Base-by-base conservation (phyloP, 78 protist genomes). In the Dictyostelium discoideum region DNA sequence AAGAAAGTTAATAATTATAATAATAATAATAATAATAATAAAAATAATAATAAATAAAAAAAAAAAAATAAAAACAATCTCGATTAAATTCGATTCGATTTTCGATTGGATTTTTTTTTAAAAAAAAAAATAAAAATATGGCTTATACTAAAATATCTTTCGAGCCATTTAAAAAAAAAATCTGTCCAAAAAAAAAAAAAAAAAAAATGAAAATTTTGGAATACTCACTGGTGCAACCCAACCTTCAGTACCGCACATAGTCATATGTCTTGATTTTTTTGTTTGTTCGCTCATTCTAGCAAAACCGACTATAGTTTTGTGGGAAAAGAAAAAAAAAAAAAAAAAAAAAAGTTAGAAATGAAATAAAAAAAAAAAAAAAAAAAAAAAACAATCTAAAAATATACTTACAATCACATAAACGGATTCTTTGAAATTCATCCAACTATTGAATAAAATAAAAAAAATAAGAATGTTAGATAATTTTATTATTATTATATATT, bases 221-320 rank as follows among this genome's bases (percentile, higher is more conserved):
- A 72, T 29, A 77, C 84, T 42, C 42, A 80, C 79, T 18, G 94
- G 94, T 44, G 94, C 94, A 11, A 89, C 94, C 94, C 94, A 89
- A 89, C 94, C 94, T 63, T 89, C 94, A 26, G 94, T 89, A 46
- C 94, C 94, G 82, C 94, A 89, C 94, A 89, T 89, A 1, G 94
- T 89, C 94, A 89, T 89, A 32, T 89, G 94, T 42, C 94, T 39
- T n/a, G 94, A 60, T 50, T 89, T 89, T 69, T 89, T 89, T 14
- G 94, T 89, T 50, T 89, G 94, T 89, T 89, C 94, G 37, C 79
- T 82, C 94, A 89, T 89, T 89, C 94, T 89, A 29, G 94, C 94
- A 50, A 89, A 89, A 40, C 93, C 86, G 50, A 48, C 65, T 54
- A 54, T 54, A 16, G 16, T 26, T 69, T 24, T 67, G n/a, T 1